Evolutionary conservation across 768 basidiomycete species (phyloP).

Genomic region (Clavaria fumosa): DNA sequence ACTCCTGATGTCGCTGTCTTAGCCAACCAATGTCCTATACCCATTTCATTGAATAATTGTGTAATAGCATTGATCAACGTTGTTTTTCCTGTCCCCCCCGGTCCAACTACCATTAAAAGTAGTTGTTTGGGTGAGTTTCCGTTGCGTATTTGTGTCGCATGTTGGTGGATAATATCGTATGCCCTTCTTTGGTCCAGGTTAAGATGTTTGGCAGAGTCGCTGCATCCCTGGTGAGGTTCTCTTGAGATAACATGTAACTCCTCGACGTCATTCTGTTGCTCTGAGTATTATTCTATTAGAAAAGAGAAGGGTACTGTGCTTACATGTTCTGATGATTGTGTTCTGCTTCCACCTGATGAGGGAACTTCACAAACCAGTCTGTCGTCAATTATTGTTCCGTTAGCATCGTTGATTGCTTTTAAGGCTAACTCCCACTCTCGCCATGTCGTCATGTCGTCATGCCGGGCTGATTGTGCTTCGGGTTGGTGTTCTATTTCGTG

Average conservation of each 20-base stretch:
- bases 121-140: conserved; percentile 7
- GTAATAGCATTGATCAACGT: conserved; percentile 1
- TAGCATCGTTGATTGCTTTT: too few species aligned
- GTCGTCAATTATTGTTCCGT: too few species aligned
- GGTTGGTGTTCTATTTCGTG: neutral
- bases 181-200: conserved; percentile 21
- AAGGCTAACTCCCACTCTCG: too few species aligned
- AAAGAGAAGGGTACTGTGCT: neutral
- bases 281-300: neutral
- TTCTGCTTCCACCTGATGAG: too few species aligned
- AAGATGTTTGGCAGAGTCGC: conserved; percentile 6
- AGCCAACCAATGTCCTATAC: neutral
- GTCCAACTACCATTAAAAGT: neutral
- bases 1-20: conserved; percentile 3
- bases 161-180: conserved; percentile 21
- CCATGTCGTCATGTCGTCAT: too few species aligned
- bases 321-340: neutral
- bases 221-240: neutral
- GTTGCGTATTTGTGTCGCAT: conserved; percentile 12
- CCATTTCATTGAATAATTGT: neutral
- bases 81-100: conserved; percentile 2
- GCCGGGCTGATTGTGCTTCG: too few species aligned
- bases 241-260: neutral
- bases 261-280: neutral
- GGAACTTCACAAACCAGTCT: neutral